phyloP scores from a whole-genome alignment of 345 rosid species.

The Punica granatum region DNA sequence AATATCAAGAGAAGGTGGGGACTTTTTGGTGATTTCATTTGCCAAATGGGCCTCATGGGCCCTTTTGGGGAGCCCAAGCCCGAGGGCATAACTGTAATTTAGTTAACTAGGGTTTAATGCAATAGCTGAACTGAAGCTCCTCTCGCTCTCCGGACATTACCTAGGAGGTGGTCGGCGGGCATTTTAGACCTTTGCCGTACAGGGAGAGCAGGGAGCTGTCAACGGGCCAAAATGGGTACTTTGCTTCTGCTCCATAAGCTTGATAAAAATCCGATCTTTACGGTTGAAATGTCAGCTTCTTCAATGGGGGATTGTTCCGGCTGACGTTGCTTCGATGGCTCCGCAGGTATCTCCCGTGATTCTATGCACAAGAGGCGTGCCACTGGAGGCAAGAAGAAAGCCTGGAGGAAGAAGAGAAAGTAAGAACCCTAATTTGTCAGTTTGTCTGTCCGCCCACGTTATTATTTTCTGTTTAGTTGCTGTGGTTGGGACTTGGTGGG shows the following conservation, averaged over 20 bases:
- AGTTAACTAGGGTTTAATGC: background rate
- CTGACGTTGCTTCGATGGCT: background rate
- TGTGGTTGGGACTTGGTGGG: background rate
- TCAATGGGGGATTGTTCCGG: background rate
- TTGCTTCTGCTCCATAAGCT: background rate
- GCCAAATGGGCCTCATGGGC: background rate
- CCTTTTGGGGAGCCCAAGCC: background rate
- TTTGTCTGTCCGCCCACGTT: too few species aligned
- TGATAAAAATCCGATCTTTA: background rate
- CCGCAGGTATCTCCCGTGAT: conserved; percentile 74
- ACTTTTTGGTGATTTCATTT: background rate
- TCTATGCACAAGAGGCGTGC: conserved; percentile 92
- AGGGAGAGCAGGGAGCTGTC: background rate
- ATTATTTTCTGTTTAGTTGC: background rate
- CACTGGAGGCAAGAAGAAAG: conserved; percentile 85
- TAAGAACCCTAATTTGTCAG: conserved; percentile 4
- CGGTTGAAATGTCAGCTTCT: background rate
- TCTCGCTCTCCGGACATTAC: background rate
- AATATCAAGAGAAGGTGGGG: background rate
- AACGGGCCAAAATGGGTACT: conserved; percentile 2
- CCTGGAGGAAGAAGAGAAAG: conserved; percentile 95
- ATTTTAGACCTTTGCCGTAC: background rate
- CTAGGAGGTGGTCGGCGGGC: background rate
- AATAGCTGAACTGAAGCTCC: background rate
- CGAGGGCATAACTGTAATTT: background rate